These are phyloP conservation scores for Talaromyces sp. DNA, from an alignment of 2,329 filamentous ascomycete genomes.

Conservation along the genomic window DNA sequence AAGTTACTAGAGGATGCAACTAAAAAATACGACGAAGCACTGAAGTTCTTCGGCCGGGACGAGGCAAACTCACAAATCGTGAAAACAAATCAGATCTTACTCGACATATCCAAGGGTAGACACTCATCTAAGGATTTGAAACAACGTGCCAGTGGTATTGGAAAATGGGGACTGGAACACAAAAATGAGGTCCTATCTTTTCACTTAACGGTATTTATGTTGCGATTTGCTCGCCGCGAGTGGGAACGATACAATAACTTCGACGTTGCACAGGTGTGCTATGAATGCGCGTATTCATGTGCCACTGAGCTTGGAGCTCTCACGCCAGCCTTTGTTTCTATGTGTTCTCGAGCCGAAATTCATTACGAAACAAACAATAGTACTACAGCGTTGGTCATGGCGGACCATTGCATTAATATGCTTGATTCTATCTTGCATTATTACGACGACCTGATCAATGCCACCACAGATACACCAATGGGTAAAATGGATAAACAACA, in stretches of 20 bases:
- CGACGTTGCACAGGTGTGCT: conserved; percentile 14
- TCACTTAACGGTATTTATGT: conserved; percentile 14
- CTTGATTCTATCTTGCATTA: conserved; percentile 13
- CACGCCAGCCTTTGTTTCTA: conserved; percentile 15
- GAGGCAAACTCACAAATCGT: conserved; percentile 16
- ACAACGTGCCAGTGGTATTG: conserved; percentile 13
- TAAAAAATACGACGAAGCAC: conserved; percentile 11
- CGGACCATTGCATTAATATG: conserved; percentile 14
- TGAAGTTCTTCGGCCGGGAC: conserved; percentile 15
- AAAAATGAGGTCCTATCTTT: conserved; percentile 16
- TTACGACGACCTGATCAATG: conserved; percentile 7
- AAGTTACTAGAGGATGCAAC: neutral
- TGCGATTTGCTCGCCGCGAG: conserved; percentile 16
- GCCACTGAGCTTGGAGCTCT: conserved; percentile 11
- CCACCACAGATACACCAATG: conserved; percentile 4
- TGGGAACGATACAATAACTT: conserved; percentile 17
- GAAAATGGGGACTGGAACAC: conserved; percentile 13
- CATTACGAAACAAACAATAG: conserved; percentile 16
- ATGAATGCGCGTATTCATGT: conserved; percentile 18
- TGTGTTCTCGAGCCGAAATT: conserved; percentile 12
- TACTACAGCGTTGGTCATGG: conserved; percentile 8
- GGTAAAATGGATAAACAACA: conserved; percentile 10
- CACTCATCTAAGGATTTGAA: conserved; percentile 3
- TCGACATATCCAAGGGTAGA: conserved; percentile 14
- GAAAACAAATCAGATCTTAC: conserved; percentile 16